Conservation (phyloP, 2,329 filamentous ascomycete species). For the Hypomyces rosellus region DNA sequence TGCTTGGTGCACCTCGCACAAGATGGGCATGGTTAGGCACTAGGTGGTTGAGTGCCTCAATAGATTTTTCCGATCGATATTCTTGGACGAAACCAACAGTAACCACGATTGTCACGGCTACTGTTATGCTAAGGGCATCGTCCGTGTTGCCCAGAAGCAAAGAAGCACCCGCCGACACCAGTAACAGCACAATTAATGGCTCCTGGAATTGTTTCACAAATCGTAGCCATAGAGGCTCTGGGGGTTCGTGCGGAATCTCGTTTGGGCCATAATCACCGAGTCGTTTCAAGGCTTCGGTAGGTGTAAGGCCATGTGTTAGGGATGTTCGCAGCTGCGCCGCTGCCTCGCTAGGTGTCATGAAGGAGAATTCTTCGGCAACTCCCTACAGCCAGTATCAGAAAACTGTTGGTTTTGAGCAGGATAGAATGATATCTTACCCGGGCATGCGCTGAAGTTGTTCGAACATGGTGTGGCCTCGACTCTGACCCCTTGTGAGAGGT, state of each 20-base stretch:
- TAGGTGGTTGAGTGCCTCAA: slow-evolving; percentile 87
- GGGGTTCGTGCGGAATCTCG: slow-evolving; percentile 88
- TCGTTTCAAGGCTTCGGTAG: slow-evolving; percentile 72
- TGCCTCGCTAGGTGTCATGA: slow-evolving; percentile 70
- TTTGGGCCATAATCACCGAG: slow-evolving; percentile 80
- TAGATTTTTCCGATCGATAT: slow-evolving; percentile 93
- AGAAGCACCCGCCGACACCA: slow-evolving; percentile 82
- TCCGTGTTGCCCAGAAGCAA: slow-evolving; percentile 89
- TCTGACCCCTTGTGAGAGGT: slow-evolving; percentile 22
- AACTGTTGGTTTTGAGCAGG: neutral
- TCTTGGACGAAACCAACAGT: slow-evolving; percentile 95
- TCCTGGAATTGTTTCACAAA: slow-evolving; percentile 97
- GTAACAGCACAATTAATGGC: slow-evolving; percentile 84
- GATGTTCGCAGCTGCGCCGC: slow-evolving; percentile 75
- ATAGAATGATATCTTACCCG: slow-evolving; percentile 36
- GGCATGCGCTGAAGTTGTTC: slow-evolving; percentile 51
- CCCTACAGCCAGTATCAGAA: slow-evolving; percentile 28
- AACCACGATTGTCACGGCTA: slow-evolving; percentile 95
- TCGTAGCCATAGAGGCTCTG: slow-evolving; percentile 89
- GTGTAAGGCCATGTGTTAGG: slow-evolving; percentile 72
- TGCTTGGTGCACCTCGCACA: slow-evolving; percentile 56
- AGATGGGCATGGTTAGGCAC: slow-evolving; percentile 94
- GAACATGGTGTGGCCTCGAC: slow-evolving; percentile 31
- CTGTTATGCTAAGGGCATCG: slow-evolving; percentile 90
- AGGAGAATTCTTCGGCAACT: slow-evolving; percentile 54